Percentiles rank a stretch among this genome's conserved stretches.
Evolutionary conservation across 768 basidiomycete genomes (phyloP).

Genomic region (Mrakia hoshinonis): DNA sequence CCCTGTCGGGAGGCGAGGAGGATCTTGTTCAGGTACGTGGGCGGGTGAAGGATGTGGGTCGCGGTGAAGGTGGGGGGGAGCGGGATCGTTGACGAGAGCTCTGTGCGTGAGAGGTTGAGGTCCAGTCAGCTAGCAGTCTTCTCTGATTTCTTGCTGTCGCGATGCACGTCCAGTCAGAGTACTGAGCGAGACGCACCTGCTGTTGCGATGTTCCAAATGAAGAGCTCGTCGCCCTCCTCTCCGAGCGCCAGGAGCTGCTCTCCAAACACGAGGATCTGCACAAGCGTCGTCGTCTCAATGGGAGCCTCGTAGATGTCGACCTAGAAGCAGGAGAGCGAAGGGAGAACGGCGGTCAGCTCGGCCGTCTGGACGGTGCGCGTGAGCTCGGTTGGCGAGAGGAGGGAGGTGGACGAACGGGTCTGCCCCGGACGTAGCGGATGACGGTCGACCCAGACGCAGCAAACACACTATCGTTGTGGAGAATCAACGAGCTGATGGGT

Average conservation of each 20-base stretch:
- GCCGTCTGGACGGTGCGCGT: not conserved
- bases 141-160: too few species aligned
- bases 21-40: conserved; percentile 94
- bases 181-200: conserved; percentile 48
- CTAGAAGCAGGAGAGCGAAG: not conserved
- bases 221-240: conserved; percentile 65
- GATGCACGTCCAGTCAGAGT: not conserved
- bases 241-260: conserved; percentile 68
- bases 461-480: conserved; percentile 83
- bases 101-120: conserved; percentile 39
- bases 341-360: not conserved
- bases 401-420: conserved; percentile 52
- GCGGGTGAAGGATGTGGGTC: conserved; percentile 77
- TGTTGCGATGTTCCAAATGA: conserved; percentile 62
- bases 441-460: conserved; percentile 58
- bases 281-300: conserved; percentile 41
- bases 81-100: conserved; percentile 57
- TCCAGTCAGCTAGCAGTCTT: not conserved
- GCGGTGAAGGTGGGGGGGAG: conserved; percentile 81
- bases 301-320: conserved; percentile 24
- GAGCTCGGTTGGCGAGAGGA: not conserved
- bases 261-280: conserved; percentile 69
- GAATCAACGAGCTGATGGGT: conserved; percentile 63
- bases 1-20: conserved; percentile 76
- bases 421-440: conserved; percentile 76